phyloP scores from a whole-genome alignment of 768 basidiomycete species.

The Bullera alba region DNA sequence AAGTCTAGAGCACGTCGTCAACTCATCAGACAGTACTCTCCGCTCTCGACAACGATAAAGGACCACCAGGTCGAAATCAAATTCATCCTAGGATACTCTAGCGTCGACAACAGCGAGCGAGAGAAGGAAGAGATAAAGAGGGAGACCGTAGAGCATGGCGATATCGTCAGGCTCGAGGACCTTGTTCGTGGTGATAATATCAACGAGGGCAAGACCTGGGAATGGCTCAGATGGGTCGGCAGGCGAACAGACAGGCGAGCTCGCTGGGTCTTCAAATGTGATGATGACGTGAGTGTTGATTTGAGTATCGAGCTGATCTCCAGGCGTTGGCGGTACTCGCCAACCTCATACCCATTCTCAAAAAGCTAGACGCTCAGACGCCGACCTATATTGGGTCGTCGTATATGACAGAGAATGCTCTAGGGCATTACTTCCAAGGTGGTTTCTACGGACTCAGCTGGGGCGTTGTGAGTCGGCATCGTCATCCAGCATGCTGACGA shows the following conservation, averaged over 20 bases:
- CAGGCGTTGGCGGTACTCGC: constrained; percentile 27
- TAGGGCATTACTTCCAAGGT: constrained; percentile 33
- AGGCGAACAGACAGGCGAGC: constrained; percentile 25
- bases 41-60: neutral
- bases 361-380: constrained; percentile 8
- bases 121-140: constrained; percentile 13
- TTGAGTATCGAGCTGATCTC: constrained; percentile 11
- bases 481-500: no score
- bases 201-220: constrained; percentile 31
- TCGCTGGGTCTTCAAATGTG: constrained; percentile 32
- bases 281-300: constrained; percentile 32
- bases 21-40: neutral
- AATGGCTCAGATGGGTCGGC: constrained; percentile 27
- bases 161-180: constrained; percentile 26
- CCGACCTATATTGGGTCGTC: constrained; percentile 32
- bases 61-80: constrained; percentile 4
- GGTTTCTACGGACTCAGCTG: constrained; percentile 35
- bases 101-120: neutral
- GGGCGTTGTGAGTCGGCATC: constrained; percentile 26
- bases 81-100: constrained; percentile 1
- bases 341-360: constrained; percentile 24
- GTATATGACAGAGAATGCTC: constrained; percentile 14
- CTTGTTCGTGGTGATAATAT: constrained; percentile 30
- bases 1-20: neutral
- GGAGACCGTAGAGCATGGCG: constrained; percentile 20